Conservation (phyloP, 306 rosid genomes). For the Lathyrus tuberosus region DNA sequence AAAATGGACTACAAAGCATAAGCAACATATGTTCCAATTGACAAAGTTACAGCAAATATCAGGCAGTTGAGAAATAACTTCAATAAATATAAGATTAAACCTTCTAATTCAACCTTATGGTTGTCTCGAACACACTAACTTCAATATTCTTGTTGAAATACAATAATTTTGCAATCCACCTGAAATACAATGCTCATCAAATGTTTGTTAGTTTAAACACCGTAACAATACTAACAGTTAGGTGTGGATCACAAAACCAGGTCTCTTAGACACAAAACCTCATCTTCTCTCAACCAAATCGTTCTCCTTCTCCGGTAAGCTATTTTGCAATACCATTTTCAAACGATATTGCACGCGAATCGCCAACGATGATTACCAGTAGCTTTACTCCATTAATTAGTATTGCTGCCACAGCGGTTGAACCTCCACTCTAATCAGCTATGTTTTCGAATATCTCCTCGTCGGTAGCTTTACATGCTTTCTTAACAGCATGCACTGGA, state of each 20-base stretch:
- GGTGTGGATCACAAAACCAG: conserved; percentile 40
- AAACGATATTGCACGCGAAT: conserved; percentile 61
- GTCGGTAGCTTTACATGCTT: conserved; percentile 53
- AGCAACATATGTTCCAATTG: conserved; percentile 22
- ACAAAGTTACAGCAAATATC: conserved; percentile 35
- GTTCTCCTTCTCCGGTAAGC: conserved; percentile 54
- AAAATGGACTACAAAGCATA: conserved; percentile 11
- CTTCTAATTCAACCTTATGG: no score
- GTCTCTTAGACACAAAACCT: conserved; percentile 50
- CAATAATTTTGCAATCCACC: conserved; percentile 64
- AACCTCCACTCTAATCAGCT: conserved; percentile 57
- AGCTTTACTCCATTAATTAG: conserved; percentile 54
- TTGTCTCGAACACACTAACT: conserved; percentile 79
- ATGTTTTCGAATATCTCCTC: conserved; percentile 53
- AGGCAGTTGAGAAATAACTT: conserved; percentile 25
- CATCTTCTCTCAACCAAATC: conserved; percentile 63
- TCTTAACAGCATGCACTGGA: conserved; percentile 58
- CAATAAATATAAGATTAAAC: no score
- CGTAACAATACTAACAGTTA: no score
- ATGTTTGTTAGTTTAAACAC: no score
- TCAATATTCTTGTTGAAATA: conserved; percentile 54
- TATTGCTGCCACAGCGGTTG: conserved; percentile 68
- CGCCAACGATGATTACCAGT: conserved; percentile 57
- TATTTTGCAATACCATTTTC: conserved; percentile 49
- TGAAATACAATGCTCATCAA: no score